Base-by-base conservation (phyloP, 1,284 basidiomycete species). In the Marasmius sp. region DNA sequence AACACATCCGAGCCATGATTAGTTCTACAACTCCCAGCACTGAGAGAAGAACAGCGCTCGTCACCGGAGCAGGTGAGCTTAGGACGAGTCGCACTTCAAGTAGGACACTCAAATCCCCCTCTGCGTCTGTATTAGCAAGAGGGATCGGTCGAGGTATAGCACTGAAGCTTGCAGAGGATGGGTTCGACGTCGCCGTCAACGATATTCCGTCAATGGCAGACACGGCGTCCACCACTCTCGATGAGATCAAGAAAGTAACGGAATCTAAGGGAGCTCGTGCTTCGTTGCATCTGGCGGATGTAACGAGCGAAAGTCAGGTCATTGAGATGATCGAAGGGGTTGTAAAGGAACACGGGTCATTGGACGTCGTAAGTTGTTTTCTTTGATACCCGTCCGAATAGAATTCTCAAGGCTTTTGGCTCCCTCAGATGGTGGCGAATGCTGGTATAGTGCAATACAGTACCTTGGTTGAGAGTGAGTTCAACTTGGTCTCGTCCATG, bases 71-170 rank as follows among this genome's bases (percentile, higher is more conserved):
- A 49, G 48, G 48, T 49, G 18, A 49, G 27, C 27, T 2, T 5
- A 27, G 6, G 18, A 49, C 18, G 18, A n/a, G 18, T 10, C 18
- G 11, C 48, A 12, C 14, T 45, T n/a, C 27, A 6, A 18, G 18
- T 18, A 3, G 9, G 18, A 49, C 6, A 2, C 11, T 49, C 48
- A 11, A 11, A 20, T 20, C 10, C 6, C 10, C 3, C 27, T 3
- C 48, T n/a, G 11, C 43, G 6, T 14, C 18, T 18, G 18, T 3
- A 20, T 20, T 72, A 6, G 75, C 72, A 4, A 77, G 77, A 66
- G 79, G 80, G 39, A 78, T 81, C 58, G 79, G 80, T 8, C 72
- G 72, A 48, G 75, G 77, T 59, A 79, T 81, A 63, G 74, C 79
- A 20, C 61, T 73, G 55, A 74, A 78, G 49, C 75, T 84, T 59